Base-by-base conservation (phyloP, 1,139 yeast genomes). In the Yamadazyma songkhlaensis region DNA sequence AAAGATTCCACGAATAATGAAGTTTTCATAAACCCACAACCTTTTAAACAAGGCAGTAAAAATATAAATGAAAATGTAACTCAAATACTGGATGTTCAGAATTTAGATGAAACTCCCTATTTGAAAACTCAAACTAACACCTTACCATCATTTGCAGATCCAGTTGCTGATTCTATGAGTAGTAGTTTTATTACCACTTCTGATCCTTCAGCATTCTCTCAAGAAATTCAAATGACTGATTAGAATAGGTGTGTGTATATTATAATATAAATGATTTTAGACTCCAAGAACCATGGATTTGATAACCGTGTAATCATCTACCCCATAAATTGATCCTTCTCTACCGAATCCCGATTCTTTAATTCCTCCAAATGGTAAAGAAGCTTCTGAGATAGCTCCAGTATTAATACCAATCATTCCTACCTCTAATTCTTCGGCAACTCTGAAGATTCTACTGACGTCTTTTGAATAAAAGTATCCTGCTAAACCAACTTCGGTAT, bases 371-470 rank as follows among this genome's bases (percentile, higher is more conserved):
- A 71, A 71, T 12, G 77, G 76, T 40, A 70, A 53, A 3, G 75
- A 63, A 3, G 74, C 67, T 45, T 71, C 75, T 2, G 74, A 65
- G 40, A 70, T 60, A 1, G 61, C 56, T 3, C 75, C 75, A 5
- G 74, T 67, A 46, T 71, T 71, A 7, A 62, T 70, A 25, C 74
- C 72, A 29, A 71, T 54, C 75, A 70, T 71, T n/a, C 77, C 77
- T 7, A 63, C 71, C 39, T 71, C 62, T 35, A 71, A 53, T 10
- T 57, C 65, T 49, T 67, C 72, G 1, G 71, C 72, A 4, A 67
- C 63, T 29, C 77, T 69, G 59, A 80, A 77, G 4, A 84, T 67
- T 32, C 82, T 78, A 40, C 72, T 60, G 40, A 83, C 60, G 37
- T 65, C 61, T 26, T 54, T 57, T 4, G 76, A 60, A 48, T 47